A percentile compares a stretch with the other conserved stretches of the same genome.
phyloP scores from a whole-genome alignment of 2,329 filamentous ascomycete species.

The Claviceps fusiformis region DNA sequence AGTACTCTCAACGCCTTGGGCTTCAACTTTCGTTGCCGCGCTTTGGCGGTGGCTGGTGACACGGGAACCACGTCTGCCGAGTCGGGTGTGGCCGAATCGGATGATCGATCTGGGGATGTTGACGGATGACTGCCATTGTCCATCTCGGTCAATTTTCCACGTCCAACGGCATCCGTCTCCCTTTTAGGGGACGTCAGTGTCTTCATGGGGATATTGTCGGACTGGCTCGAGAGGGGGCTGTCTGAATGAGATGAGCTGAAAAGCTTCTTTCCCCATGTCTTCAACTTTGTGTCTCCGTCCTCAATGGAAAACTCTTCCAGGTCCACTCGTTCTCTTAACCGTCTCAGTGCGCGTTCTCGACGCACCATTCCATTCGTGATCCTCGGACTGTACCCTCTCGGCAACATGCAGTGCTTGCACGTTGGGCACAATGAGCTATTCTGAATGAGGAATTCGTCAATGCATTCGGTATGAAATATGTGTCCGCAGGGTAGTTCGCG shows the following conservation, averaged over 20 bases:
- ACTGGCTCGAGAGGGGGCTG: slow-evolving; percentile 6
- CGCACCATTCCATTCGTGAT: slow-evolving; percentile 82
- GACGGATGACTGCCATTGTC: neutral
- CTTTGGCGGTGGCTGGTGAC: slow-evolving; percentile 9
- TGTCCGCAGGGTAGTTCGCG: slow-evolving; percentile 81
- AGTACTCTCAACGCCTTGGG: slow-evolving; percentile 20
- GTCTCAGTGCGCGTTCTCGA: slow-evolving; percentile 56
- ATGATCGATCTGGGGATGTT: neutral
- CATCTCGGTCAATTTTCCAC: neutral
- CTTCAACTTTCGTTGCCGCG: slow-evolving; percentile 15
- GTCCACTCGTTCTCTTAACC: slow-evolving; percentile 40
- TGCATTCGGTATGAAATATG: slow-evolving; percentile 86
- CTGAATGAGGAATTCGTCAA: slow-evolving; percentile 67
- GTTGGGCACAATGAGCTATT: slow-evolving; percentile 81
- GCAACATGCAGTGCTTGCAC: slow-evolving; percentile 76
- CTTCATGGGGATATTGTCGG: slow-evolving; percentile 15
- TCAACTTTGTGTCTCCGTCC: slow-evolving; percentile 21
- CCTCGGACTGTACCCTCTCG: slow-evolving; percentile 48
- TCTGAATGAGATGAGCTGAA: slow-evolving; percentile 15
- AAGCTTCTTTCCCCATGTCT: slow-evolving; percentile 22
- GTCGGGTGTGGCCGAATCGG: slow-evolving; percentile 7
- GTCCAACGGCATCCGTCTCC: slow-evolving; percentile 1
- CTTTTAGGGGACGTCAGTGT: slow-evolving; percentile 7
- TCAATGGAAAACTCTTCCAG: slow-evolving; percentile 24
- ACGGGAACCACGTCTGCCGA: slow-evolving; percentile 5